Evolutionary conservation across 768 basidiomycete genomes (phyloP).

Genomic region (Amanita pseudoporphyria): DNA sequence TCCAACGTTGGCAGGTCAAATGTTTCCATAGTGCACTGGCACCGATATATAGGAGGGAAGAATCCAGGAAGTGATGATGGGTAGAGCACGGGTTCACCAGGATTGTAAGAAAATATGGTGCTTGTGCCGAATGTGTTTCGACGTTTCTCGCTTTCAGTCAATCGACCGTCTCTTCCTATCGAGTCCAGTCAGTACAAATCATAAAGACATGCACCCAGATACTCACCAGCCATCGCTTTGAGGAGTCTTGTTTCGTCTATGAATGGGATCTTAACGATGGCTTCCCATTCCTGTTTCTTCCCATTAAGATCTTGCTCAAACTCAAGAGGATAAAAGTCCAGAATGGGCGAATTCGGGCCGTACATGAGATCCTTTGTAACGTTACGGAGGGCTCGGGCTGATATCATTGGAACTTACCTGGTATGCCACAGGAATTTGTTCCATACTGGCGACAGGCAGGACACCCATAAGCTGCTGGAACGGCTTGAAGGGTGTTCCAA

Average conservation of each 20-base stretch:
- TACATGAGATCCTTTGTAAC: conserved; percentile 76
- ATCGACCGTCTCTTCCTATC: conserved; percentile 65
- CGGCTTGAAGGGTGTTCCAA: conserved; percentile 85
- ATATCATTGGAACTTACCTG: conserved; percentile 37
- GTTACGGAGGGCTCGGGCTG: background rate
- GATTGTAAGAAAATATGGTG: conserved; percentile 65
- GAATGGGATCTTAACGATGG: conserved; percentile 97
- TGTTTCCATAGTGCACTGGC: conserved; percentile 68
- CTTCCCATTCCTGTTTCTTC: conserved; percentile 99
- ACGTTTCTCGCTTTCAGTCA: conserved; percentile 63
- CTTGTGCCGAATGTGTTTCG: conserved; percentile 78
- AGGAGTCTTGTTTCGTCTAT: conserved; percentile 77
- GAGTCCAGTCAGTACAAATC: conserved; percentile 3
- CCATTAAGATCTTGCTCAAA: conserved; percentile 95
- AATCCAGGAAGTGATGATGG: conserved; percentile 92
- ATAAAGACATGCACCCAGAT: background rate
- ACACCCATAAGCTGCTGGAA: conserved; percentile 99
- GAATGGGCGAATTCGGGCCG: conserved; percentile 72
- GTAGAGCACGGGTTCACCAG: conserved; percentile 56
- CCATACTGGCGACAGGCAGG: conserved; percentile 81
- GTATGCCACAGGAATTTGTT: conserved; percentile 81
- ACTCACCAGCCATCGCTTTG: conserved; percentile 71
- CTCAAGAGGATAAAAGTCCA: conserved; percentile 89
- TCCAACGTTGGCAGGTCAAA: conserved; percentile 85
- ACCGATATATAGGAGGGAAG: conserved; percentile 82